These are phyloP conservation scores for Lachnellula hyalina DNA, from an alignment of 2,329 filamentous ascomycete genomes.

Conservation along the genomic window DNA sequence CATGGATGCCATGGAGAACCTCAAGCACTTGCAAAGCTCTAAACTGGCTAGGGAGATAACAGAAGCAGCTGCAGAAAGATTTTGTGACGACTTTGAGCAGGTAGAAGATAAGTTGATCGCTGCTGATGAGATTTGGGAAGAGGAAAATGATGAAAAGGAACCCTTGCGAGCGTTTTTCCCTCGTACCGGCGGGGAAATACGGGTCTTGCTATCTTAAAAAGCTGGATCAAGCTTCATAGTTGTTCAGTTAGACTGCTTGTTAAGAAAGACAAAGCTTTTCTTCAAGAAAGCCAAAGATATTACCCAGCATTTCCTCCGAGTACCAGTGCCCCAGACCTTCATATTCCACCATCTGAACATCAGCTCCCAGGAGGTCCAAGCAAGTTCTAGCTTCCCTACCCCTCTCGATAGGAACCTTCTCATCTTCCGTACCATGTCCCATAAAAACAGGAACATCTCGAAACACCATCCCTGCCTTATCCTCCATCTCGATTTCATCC, in stretches of 20 bases:
- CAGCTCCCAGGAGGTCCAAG: constrained; percentile 33
- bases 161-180: constrained; percentile 30
- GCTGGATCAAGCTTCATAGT: not conserved
- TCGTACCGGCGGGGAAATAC: constrained; percentile 31
- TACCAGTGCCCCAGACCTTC: constrained; percentile 42
- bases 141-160: constrained; percentile 19
- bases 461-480: constrained; percentile 2
- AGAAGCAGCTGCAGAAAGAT: constrained; percentile 74
- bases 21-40: constrained; percentile 69
- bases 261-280: constrained; percentile 2
- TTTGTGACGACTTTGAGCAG: constrained; percentile 78
- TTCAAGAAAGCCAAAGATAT: constrained; percentile 34
- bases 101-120: constrained; percentile 57
- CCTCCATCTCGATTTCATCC: constrained; percentile 16
- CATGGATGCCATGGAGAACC: constrained; percentile 82
- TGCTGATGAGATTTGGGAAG: constrained; percentile 46
- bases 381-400: constrained; percentile 33
- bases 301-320: constrained; percentile 36
- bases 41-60: constrained; percentile 69
- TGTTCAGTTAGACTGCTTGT: too few species aligned
- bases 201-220: constrained; percentile 29
- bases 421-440: constrained; percentile 43
- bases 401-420: constrained; percentile 35
- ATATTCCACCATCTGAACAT: constrained; percentile 37
- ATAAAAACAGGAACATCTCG: constrained; percentile 40